Base-by-base conservation (phyloP, 2,329 filamentous ascomycete species). In the Alternaria arbusti region DNA sequence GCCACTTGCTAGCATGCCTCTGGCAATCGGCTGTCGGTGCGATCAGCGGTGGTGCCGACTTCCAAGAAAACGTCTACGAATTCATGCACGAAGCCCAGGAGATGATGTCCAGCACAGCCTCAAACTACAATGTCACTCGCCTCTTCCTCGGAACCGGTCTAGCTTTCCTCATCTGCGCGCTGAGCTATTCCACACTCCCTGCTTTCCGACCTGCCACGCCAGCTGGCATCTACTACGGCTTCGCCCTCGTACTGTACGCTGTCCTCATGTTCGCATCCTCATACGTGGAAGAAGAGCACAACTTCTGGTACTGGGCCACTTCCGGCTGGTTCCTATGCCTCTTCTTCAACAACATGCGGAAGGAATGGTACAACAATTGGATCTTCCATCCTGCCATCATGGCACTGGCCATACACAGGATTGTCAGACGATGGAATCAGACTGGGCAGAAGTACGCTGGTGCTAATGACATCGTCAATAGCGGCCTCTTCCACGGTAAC, bases 181-280 rank as follows among this genome's bases (percentile, higher is more conserved):
- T 81, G 40, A 69, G 71, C 32, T 78, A 78, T 59, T 52, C 78
- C 59, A 68, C 77, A 17, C 69, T 83, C 13, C 71, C 70, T 17
- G 64, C 65, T 54, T 70, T 84, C 11, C 60, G 77, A 9, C 84
- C 86, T 3, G 82, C 89, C 28, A 86, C 86, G 1, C 51, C 89
- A 0, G 79, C 86, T 0, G 79, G 78, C 6, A 17, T 79, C n/a
- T 80, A 78, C 68, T 81, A 81, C 63, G 62, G 75, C 3, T 30
- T 81, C 3, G 74, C 77, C 0, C 71, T 78, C 9, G 15, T 74
- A 3, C 73, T 85, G 6, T 97, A 98, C 75, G 89, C 90, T 2
- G 78, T 88, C 40, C 96, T 97, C 89, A 98, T 98, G 94, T 98
- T 98, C 81, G 95, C 94, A 10, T 97, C 93, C 77, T 98, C 94